Percentiles rank a stretch among this genome's conserved stretches.
Conservation (phyloP, 768 basidiomycete species). For the Polyporus arcularius region DNA sequence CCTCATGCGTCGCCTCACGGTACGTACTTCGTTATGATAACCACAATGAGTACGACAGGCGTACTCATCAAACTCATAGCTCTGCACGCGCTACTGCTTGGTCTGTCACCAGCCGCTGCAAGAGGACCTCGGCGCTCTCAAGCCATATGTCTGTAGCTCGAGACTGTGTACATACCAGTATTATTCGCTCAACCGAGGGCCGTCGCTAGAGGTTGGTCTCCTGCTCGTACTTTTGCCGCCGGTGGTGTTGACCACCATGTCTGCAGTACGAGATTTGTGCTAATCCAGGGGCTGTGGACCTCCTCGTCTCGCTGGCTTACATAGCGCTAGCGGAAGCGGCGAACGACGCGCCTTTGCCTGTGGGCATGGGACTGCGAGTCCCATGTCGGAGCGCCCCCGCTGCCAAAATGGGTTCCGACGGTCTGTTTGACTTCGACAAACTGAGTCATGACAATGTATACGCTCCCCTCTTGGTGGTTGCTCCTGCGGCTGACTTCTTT, state of each 20-base stretch:
- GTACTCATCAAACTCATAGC: conserved; percentile 34
- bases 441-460: conserved; percentile 40
- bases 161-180: conserved; percentile 72
- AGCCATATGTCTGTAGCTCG: conserved; percentile 72
- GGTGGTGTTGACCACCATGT: neutral
- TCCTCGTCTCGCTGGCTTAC: conserved; percentile 66
- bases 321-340: conserved; percentile 53
- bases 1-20: conserved; percentile 62
- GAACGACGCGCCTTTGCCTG: conserved; percentile 58
- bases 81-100: conserved; percentile 71
- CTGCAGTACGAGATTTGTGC: conserved; percentile 67
- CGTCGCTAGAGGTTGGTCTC: conserved; percentile 62
- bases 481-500: conserved; percentile 1
- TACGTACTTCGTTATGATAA: too few relatives aligned
- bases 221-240: neutral
- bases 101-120: conserved; percentile 65
- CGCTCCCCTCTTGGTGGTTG: neutral
- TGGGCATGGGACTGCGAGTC: conserved; percentile 62
- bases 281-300: conserved; percentile 64
- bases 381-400: conserved; percentile 27
- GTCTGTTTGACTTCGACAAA: conserved; percentile 54
- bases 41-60: neutral
- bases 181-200: conserved; percentile 62
- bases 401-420: conserved; percentile 30
- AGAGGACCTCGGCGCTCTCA: conserved; percentile 57